Base-by-base conservation (phyloP, 805 yeast genomes). In the Kurtzmaniella fragi region DNA sequence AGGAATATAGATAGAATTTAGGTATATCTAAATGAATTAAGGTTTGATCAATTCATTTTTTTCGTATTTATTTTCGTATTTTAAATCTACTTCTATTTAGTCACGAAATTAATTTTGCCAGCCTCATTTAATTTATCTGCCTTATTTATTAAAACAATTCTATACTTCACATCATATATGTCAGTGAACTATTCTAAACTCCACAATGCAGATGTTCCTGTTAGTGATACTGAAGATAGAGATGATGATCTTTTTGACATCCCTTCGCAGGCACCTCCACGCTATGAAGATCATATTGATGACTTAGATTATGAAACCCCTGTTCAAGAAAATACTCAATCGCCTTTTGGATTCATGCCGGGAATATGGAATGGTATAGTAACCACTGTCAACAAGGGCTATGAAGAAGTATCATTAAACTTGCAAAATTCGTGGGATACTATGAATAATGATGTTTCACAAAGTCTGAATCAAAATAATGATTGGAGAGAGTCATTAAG, bases 151-250 rank as follows among this genome's bases (percentile, higher is more conserved):
- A 8, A 31, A 15, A 10, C n/a, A 29, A 29, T 9, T 26, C 28
- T 9, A 26, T 26, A 26, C 11, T 26, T 12, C 9, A 26, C 11
- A n/a, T n/a, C n/a, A n/a, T n/a, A n/a, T n/a, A 57, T 56, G 61
- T 50, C 57, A 13, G 46, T 39, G 11, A 47, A 52, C 31, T 51
- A 45, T 40, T 40, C 45, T 15, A 35, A 42, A 14, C 54, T 54
- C 1, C 75, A 72, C 45, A 57, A 53, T 1, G 73, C 69, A 5
- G 85, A 79, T 44, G 52, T 75, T 3, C 84, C 84, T 0, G 64
- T 79, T 4, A 73, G 80, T 0, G 70, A 79, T 48, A 56, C 79
- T 39, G 83, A 79, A 47, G 71, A 64, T 17, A 49, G 50, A 3
- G 71, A 57, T 12, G 73, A 67, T 39, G 68, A 64, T 39, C 41